These are phyloP conservation scores for Fusarium sp. DNA, from an alignment of 2,329 filamentous ascomycete species.

Conservation along the genomic window DNA sequence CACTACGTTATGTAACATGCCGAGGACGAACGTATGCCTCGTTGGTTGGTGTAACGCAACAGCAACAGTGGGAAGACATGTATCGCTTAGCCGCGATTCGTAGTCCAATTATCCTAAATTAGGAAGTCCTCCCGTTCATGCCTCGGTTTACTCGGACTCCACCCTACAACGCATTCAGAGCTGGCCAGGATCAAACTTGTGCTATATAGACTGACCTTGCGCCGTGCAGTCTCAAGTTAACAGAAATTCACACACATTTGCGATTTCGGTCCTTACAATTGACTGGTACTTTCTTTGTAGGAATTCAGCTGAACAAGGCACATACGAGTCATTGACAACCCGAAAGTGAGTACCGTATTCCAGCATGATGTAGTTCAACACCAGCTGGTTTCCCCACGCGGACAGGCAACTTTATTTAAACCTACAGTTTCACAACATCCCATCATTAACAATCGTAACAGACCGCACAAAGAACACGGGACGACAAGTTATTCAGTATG, in stretches of 20 bases:
- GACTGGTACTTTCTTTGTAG: background rate
- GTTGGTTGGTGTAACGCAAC: constrained; percentile 15
- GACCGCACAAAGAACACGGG: background rate
- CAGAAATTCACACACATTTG: background rate
- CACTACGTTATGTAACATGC: constrained; percentile 15
- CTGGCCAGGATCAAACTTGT: background rate
- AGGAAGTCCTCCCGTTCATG: constrained; percentile 28
- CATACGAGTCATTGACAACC: background rate
- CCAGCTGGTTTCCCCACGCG: background rate
- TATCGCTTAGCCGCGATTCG: constrained; percentile 7
- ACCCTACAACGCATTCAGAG: background rate
- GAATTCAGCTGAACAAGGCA: background rate
- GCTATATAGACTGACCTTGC: background rate
- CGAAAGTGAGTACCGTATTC: constrained; percentile 10
- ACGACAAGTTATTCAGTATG: constrained; percentile 46
- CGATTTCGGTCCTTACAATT: background rate
- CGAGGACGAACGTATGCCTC: constrained; percentile 3
- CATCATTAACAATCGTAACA: constrained; percentile 13
- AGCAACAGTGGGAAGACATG: background rate
- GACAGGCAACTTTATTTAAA: background rate
- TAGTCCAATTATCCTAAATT: constrained; percentile 14
- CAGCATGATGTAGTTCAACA: constrained; percentile 8
- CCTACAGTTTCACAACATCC: background rate
- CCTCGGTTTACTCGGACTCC: constrained; percentile 18
- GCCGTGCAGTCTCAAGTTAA: background rate